Percentiles rank a stretch among this genome's conserved stretches.
These are phyloP conservation scores for Capronia coronata DNA, from an alignment of 2,329 filamentous ascomycete species.

Conservation along the genomic window DNA sequence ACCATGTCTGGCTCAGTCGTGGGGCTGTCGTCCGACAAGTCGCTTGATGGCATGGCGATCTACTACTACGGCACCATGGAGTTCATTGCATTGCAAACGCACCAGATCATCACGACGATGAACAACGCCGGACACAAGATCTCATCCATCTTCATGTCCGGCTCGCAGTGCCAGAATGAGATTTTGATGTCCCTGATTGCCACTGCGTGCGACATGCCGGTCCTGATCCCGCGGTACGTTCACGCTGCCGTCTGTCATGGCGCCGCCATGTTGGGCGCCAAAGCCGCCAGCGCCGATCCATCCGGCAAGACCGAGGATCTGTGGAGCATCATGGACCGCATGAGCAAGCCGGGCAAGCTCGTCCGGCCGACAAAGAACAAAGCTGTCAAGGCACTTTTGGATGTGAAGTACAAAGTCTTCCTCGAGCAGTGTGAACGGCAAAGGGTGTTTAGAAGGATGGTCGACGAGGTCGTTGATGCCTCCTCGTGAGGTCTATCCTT, in stretches of 20 bases:
- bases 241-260: constrained; percentile 94
- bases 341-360: constrained; percentile 87
- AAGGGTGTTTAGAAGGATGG: constrained; percentile 68
- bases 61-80: constrained; percentile 97
- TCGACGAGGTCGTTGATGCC: constrained; percentile 56
- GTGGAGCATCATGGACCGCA: constrained; percentile 96
- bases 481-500: not conserved
- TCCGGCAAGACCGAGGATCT: constrained; percentile 76
- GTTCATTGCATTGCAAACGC: constrained; percentile 94
- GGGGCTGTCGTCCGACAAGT: constrained; percentile 79
- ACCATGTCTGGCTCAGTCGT: constrained; percentile 88
- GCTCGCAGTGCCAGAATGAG: constrained; percentile 92
- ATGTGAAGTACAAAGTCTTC: constrained; percentile 93
- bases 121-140: constrained; percentile 83
- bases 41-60: constrained; percentile 76
- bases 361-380: constrained; percentile 67
- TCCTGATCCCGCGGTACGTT: constrained; percentile 87
- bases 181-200: constrained; percentile 88
- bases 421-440: constrained; percentile 84
- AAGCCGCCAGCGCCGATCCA: constrained; percentile 78
- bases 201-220: constrained; percentile 83
- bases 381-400: constrained; percentile 70
- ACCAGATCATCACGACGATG: constrained; percentile 92
- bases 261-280: constrained; percentile 96
- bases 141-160: constrained; percentile 95